Conservation (phyloP, 2,329 filamentous ascomycete species). For the Gaeumannomyces tritici region DNA sequence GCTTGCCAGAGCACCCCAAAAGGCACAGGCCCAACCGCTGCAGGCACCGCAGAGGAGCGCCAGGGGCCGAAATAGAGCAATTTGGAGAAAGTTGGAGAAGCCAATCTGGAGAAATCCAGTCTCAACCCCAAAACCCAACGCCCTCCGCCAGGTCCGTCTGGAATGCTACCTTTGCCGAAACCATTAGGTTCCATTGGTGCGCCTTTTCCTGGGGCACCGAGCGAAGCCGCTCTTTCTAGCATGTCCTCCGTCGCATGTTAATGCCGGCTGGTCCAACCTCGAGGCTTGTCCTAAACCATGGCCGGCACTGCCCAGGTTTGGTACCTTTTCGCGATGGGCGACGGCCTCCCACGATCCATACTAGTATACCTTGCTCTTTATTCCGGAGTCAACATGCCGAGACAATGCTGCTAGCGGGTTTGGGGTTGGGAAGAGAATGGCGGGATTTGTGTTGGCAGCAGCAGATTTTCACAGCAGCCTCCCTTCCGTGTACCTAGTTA, state of each 20-base stretch:
- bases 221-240: background rate
- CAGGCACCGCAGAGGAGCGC: background rate
- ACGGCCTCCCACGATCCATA: background rate
- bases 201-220: background rate
- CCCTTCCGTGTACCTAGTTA: too few species aligned
- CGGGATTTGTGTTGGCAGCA: too few species aligned
- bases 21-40: background rate
- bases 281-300: too few species aligned
- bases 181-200: background rate
- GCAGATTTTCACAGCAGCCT: too few species aligned
- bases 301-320: background rate
- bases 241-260: background rate
- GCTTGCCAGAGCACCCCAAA: background rate
- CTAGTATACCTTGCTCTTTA: too few species aligned
- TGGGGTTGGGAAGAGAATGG: too few species aligned
- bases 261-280: background rate
- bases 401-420: too few species aligned
- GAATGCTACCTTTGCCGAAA: background rate
- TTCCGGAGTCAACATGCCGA: too few species aligned
- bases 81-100: constrained; percentile 2
- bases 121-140: background rate
- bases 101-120: background rate
- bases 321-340: background rate
- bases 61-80: background rate
- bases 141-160: background rate